Conservation (phyloP, 257 asterid genomes). For the Scutellaria minor region DNA sequence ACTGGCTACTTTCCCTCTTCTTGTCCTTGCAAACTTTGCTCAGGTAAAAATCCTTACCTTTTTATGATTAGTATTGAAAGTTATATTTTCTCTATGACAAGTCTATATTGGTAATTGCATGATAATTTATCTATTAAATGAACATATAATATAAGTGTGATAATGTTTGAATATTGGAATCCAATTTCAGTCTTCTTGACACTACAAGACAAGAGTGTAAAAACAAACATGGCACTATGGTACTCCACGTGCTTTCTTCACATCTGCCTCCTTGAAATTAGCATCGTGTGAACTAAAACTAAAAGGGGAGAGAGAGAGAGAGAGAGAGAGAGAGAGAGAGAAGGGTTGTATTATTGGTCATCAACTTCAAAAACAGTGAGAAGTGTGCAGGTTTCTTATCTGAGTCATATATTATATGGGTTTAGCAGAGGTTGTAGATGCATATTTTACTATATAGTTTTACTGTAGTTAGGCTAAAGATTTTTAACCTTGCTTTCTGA, state of each 20-base stretch:
- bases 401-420: constrained; percentile 33
- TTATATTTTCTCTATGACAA: background rate
- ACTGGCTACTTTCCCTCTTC: constrained; percentile 87
- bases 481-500: constrained; percentile 32
- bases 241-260: constrained; percentile 61
- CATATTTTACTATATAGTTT: constrained; percentile 33
- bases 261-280: constrained; percentile 48
- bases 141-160: background rate
- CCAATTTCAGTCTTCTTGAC: constrained; percentile 39
- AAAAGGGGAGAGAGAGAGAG: background rate
- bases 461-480: constrained; percentile 15
- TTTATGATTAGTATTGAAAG: background rate
- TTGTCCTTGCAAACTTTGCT: constrained; percentile 97
- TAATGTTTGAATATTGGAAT: constrained; percentile 53
- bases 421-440: constrained; percentile 28
- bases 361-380: constrained; percentile 43
- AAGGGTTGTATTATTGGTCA: constrained; percentile 42
- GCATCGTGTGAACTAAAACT: constrained; percentile 35
- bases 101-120: constrained; percentile 35
- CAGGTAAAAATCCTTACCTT: constrained; percentile 63
- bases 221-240: constrained; percentile 45
- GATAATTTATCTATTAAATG: background rate
- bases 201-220: constrained; percentile 54
- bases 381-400: constrained; percentile 41
- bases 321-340: background rate